phyloP scores from a whole-genome alignment of 306 rosid genomes.

The Pyrus bretschneideri region DNA sequence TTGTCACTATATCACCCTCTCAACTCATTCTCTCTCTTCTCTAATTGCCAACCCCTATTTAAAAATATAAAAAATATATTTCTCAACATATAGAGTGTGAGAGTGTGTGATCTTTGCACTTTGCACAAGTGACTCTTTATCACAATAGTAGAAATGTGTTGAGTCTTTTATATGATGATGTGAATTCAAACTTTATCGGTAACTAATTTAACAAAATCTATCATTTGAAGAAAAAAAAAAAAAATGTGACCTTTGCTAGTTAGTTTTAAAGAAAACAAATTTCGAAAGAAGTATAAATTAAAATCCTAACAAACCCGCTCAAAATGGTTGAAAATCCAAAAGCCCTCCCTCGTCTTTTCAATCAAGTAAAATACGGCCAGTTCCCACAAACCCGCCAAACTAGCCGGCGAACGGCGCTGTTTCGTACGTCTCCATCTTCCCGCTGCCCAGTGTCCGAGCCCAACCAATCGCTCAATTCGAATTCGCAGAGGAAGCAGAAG shows the following conservation, averaged over 20 bases:
- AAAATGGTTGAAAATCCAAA: background rate
- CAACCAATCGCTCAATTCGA: background rate
- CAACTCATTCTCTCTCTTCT: no score
- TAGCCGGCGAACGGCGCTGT: background rate
- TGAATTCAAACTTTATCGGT: accelerated
- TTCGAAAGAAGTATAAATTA: no score
- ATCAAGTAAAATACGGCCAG: background rate
- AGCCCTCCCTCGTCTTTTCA: background rate
- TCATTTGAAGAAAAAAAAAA: no score
- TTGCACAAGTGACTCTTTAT: accelerated
- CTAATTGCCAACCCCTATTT: no score
- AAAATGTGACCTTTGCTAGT: no score
- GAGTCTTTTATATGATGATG: accelerated
- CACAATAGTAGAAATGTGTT: accelerated
- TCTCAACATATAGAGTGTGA: no score
- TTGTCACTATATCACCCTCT: no score
- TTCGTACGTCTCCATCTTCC: background rate
- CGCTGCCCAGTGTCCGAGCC: background rate
- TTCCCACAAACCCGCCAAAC: background rate
- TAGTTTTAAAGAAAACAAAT: no score
- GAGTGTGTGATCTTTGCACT: no score
- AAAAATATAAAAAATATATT: no score
- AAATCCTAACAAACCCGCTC: background rate
- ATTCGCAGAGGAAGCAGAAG: background rate
- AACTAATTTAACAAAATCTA: no score